phyloP scores from a whole-genome alignment of 1,139 yeast species.

The Groenewaldozyma sp. region DNA sequence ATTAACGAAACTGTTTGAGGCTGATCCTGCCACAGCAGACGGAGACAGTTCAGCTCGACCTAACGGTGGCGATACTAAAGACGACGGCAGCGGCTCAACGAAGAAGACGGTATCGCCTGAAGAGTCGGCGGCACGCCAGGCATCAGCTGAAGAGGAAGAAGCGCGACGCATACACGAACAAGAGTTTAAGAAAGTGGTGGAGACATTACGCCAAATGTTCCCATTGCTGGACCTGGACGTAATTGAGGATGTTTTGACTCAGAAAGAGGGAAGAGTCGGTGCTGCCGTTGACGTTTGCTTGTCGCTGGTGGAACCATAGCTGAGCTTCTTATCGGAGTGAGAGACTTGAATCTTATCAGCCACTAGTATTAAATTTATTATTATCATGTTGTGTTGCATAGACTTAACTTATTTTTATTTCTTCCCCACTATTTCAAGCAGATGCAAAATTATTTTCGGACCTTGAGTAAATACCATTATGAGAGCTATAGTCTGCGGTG shows the following conservation, averaged over 20 bases:
- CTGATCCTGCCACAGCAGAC: conserved; percentile 16
- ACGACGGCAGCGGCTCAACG: conserved; percentile 2
- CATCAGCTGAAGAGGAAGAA: conserved; percentile 32
- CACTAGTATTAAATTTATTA: too few species aligned
- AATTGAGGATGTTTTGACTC: conserved; percentile 58
- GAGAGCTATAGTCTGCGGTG: too few species aligned
- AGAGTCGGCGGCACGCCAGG: conserved; percentile 32
- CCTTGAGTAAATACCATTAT: too few species aligned
- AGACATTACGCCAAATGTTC: conserved; percentile 58
- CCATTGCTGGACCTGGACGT: conserved; percentile 63
- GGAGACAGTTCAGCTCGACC: conserved; percentile 4
- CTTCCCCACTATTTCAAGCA: too few species aligned
- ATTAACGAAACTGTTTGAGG: conserved; percentile 27
- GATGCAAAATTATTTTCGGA: too few species aligned
- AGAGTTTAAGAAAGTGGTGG: conserved; percentile 37
- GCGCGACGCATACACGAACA: conserved; percentile 29
- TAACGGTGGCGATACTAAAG: conserved; percentile 6
- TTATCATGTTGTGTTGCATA: too few species aligned
- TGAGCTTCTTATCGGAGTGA: too few species aligned
- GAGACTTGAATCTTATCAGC: too few species aligned
- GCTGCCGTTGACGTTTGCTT: conserved; percentile 61
- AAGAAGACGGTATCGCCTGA: conserved; percentile 20
- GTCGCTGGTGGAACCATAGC: conserved; percentile 17
- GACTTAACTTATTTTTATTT: too few species aligned
- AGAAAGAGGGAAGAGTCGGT: conserved; percentile 63